Conservation (phyloP, 768 basidiomycete genomes). For the Cystofilobasidium capitatum region DNA sequence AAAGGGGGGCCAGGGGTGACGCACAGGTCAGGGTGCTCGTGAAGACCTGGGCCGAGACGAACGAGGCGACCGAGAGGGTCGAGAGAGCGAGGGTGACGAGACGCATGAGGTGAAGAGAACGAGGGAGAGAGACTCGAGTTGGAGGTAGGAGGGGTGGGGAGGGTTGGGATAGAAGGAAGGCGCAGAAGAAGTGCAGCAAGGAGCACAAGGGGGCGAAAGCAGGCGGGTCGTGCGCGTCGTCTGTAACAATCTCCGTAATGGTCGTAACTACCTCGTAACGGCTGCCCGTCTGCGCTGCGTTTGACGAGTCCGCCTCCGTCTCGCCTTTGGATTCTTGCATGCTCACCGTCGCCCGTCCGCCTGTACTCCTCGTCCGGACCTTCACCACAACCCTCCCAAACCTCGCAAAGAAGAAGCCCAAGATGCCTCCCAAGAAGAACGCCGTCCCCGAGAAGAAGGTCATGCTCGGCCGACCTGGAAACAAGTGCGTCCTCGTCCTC, state of each 20-base stretch:
- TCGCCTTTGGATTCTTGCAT: not conserved
- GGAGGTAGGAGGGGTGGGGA: not conserved
- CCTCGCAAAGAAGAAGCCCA: not conserved
- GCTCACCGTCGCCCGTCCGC: not conserved
- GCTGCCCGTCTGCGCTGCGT: too few relatives aligned
- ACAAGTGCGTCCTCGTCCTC: conserved; percentile 48
- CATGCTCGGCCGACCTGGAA: conserved; percentile 79
- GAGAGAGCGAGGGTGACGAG: conserved; percentile 1
- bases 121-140: not conserved
- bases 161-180: not conserved
- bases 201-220: not conserved
- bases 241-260: too few relatives aligned
- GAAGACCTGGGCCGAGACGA: conserved; percentile 16
- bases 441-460: conserved; percentile 66
- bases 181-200: not conserved
- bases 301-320: too few relatives aligned
- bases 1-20: not conserved
- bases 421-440: conserved; percentile 47
- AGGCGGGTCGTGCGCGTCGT: not conserved
- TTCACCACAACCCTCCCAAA: not conserved
- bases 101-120: conserved; percentile 9
- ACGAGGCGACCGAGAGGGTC: not conserved
- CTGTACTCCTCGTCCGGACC: not conserved
- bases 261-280: too few relatives aligned
- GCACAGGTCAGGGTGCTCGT: conserved; percentile 15